phyloP scores from a whole-genome alignment of 352 stramenopile genomes.

The Phytophthora tentaculata region DNA sequence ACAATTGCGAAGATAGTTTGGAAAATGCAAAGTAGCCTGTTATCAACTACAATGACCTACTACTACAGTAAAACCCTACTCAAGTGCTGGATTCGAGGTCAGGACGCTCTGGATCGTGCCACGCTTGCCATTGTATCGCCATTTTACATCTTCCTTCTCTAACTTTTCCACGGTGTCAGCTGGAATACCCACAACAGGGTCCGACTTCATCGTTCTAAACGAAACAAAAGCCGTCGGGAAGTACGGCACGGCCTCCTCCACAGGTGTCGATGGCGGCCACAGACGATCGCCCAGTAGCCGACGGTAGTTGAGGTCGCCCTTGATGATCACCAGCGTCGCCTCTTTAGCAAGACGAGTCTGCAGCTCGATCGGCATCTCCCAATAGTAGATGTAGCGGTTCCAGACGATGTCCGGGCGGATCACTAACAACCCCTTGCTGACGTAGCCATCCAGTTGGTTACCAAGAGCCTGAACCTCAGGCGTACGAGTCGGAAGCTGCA shows the following conservation, averaged over 20 bases:
- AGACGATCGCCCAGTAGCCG: constrained; percentile 93
- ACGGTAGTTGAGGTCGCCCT: constrained; percentile 98
- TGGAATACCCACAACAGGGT: constrained; percentile 68
- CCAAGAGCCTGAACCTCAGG: constrained; percentile 53
- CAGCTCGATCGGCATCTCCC: constrained; percentile 57
- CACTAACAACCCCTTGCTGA: constrained; percentile 39
- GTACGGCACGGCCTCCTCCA: constrained; percentile 87
- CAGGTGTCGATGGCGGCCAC: constrained; percentile 88
- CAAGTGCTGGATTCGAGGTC: too few species aligned
- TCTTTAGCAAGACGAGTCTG: constrained; percentile 34
- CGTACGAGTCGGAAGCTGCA: constrained; percentile 40
- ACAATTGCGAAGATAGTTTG: too few species aligned
- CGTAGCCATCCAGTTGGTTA: constrained; percentile 42
- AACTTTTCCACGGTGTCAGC: constrained; percentile 46
- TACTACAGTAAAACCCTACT: too few species aligned
- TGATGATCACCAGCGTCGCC: constrained; percentile 93
- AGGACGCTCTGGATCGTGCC: constrained; percentile 72
- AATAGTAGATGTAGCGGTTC: constrained; percentile 80
- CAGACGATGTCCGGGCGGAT: constrained; percentile 54
- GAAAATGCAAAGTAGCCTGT: too few species aligned
- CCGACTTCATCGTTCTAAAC: constrained; percentile 77
- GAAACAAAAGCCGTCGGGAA: constrained; percentile 72
- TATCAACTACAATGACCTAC: too few species aligned
- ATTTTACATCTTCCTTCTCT: constrained; percentile 59
- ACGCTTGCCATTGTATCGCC: constrained; percentile 72